Conservation (phyloP, 108 stramenopile species). For the Parietichytrium sp. region DNA sequence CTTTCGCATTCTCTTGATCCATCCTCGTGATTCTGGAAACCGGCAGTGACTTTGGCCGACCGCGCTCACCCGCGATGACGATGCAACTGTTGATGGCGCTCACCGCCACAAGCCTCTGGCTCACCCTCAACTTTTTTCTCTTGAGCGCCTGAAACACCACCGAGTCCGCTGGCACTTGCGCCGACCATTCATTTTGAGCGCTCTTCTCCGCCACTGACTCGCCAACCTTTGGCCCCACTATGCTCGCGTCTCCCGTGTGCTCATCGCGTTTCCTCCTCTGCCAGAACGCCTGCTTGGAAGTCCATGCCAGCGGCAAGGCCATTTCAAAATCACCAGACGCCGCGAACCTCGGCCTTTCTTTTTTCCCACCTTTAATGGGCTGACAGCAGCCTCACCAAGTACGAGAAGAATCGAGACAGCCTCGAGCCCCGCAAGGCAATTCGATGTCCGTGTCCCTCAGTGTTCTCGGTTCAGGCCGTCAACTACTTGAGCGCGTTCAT, state of each 20-base stretch:
- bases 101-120: slow-evolving; percentile 4
- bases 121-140: slow-evolving; percentile 3
- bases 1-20: neutral
- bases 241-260: neutral
- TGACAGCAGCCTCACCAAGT: no score
- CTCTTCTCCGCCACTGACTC: no score
- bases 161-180: neutral
- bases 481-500: no score
- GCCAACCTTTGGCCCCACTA: neutral
- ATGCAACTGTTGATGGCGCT: neutral
- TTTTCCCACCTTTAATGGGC: no score
- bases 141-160: slow-evolving; percentile 21
- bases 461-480: no score
- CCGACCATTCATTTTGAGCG: no score
- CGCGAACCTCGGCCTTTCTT: no score
- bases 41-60: neutral
- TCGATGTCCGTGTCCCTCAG: no score
- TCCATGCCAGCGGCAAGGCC: no score
- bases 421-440: no score
- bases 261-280: neutral
- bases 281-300: neutral
- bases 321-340: no score
- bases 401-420: no score
- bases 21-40: neutral
- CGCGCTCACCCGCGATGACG: neutral